A percentile compares a stretch with the other conserved stretches of the same genome.
Evolutionary conservation across 179 eudicot genomes (phyloP).

Genomic region (Silene coronaria): DNA sequence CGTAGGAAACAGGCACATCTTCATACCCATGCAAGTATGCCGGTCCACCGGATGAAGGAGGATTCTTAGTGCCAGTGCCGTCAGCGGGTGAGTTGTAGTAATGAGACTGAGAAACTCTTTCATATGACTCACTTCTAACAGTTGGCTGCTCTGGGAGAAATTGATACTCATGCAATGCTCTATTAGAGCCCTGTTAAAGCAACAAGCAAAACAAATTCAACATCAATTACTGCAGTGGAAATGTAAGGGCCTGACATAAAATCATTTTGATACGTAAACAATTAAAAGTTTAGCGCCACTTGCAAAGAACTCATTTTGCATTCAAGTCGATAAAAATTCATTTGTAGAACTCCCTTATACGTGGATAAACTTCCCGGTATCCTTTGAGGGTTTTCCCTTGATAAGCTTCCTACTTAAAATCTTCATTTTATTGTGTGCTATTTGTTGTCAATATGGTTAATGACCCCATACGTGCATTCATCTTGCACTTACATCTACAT

Average conservation of each 20-base stretch:
- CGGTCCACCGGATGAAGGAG: constrained; percentile 44
- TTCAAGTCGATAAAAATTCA: too few relatives aligned
- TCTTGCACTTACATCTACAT: too few relatives aligned
- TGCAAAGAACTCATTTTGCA: too few relatives aligned
- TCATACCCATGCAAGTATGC: constrained; percentile 49
- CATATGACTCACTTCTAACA: constrained; percentile 54
- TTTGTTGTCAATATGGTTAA: too few relatives aligned
- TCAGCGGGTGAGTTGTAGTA: constrained; percentile 55
- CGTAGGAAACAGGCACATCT: constrained; percentile 47
- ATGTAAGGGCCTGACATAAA: not conserved
- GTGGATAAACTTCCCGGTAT: too few relatives aligned
- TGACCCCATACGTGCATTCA: too few relatives aligned
- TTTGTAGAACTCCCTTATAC: too few relatives aligned
- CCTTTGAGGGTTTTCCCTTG: too few relatives aligned
- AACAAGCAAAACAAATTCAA: constrained; percentile 13
- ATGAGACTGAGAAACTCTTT: constrained; percentile 56
- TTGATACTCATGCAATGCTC: constrained; percentile 72
- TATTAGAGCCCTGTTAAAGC: constrained; percentile 48
- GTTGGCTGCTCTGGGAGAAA: constrained; percentile 92
- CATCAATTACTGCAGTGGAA: not conserved
- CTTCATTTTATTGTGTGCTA: too few relatives aligned
- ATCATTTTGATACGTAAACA: not conserved
- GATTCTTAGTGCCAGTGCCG: constrained; percentile 41
- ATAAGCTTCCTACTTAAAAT: too few relatives aligned
- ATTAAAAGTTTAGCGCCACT: too few relatives aligned